Base-by-base conservation (phyloP, 208 protist species). In the Trypanosoma melophagium region DNA sequence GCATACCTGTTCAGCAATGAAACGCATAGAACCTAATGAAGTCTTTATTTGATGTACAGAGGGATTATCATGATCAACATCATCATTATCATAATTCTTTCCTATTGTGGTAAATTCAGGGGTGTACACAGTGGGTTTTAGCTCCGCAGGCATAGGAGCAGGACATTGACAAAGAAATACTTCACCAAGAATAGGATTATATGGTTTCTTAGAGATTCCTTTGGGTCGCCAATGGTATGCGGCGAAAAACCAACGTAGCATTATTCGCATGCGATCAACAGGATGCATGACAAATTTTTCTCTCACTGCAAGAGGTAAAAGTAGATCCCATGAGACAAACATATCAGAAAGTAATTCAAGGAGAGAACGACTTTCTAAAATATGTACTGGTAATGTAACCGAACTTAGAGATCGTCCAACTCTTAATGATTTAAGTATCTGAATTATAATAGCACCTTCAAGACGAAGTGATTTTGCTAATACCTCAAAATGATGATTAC, bases 111-210 rank as follows among this genome's bases (percentile, higher is more conserved):
- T n/a, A 10, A 1, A 47, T 12, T 12, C 9, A 47, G 42, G 10
- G 16, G 16, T 14, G 10, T 47, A n/a, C 16, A 14, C 58, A 13
- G 1, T 42, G 2, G 31, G 12, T 8, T 7, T 40, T 51, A 21
- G 12, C 25, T 19, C 13, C 17, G 16, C 62, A 44, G 22, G 19
- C 17, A 65, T 38, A 66, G 42, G 45, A 9, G 59, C 59, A 14
- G 55, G 21, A 69, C 68, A 81, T 25, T 70, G 61, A 44, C 72
- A 81, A 21, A 41, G 59, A 60, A 71, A 63, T 41, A 79, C 65
- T 47, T 81, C 76, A 38, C 70, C 76, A 53, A 81, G 60, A 24
- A 77, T 70, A 52, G 76, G 60, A 31, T 81, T 77, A 38, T 71
- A 81, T 14, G 70, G 75, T 41, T 80, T 80, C 40, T 76, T 76